These are phyloP conservation scores for Monilinia fructicola DNA, from an alignment of 2,329 filamentous ascomycete genomes.

Conservation along the genomic window DNA sequence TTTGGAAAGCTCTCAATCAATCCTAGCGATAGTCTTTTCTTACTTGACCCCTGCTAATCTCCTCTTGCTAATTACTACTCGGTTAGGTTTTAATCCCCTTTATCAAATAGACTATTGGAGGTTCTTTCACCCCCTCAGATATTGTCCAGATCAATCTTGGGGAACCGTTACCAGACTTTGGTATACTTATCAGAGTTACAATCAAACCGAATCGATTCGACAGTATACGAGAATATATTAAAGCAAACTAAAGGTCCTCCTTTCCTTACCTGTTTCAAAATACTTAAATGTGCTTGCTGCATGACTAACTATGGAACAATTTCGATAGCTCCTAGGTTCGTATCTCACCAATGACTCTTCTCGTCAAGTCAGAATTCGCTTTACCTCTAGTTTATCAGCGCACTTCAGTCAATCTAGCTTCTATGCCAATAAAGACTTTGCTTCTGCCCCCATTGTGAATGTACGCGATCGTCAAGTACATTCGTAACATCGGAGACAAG, in stretches of 20 bases:
- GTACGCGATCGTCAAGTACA: slow-evolving; percentile 54
- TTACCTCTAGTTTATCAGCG: slow-evolving; percentile 57
- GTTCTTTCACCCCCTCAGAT: slow-evolving; percentile 39
- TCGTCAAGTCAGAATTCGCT: slow-evolving; percentile 54
- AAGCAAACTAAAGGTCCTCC: slow-evolving; percentile 8
- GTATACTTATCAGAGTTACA: slow-evolving; percentile 35
- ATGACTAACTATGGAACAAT: background rate
- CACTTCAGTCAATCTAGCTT: slow-evolving; percentile 55
- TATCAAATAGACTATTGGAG: slow-evolving; percentile 31
- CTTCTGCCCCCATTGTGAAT: slow-evolving; percentile 56
- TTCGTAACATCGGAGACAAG: slow-evolving; percentile 54
- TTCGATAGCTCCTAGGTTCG: slow-evolving; percentile 51
- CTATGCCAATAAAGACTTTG: slow-evolving; percentile 60
- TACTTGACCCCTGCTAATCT: background rate
- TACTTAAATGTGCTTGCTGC: background rate
- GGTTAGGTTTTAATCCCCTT: background rate
- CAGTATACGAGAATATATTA: background rate
- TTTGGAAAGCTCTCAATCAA: background rate
- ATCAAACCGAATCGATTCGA: slow-evolving; percentile 12
- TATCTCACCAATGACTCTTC: slow-evolving; percentile 53
- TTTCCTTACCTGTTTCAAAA: background rate
- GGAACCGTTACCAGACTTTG: slow-evolving; percentile 41
- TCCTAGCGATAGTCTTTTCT: background rate
- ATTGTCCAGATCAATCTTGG: slow-evolving; percentile 39
- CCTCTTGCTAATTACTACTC: background rate